A percentile compares a stretch with the other conserved stretches of the same genome.
Evolutionary conservation across 148 eudicot species (phyloP).

Genomic region (Amaranthus cruentus): DNA sequence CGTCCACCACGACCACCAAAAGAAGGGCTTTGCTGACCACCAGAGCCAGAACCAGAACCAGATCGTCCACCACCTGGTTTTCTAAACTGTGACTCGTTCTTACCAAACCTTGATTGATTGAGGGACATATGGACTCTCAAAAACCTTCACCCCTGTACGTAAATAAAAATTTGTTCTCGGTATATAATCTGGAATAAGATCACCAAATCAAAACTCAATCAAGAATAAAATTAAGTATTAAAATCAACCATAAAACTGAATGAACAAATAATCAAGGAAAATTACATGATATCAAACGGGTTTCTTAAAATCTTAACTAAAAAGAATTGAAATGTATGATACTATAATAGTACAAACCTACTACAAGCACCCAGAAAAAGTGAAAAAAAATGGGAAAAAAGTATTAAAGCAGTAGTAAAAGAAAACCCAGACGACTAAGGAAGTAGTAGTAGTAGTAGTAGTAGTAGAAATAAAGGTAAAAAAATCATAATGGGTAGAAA

Average conservation of each 20-base stretch:
- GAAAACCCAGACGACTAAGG: too few relatives aligned
- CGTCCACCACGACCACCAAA: conserved; percentile 35
- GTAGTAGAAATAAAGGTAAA: too few relatives aligned
- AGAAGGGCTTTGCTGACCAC: conserved; percentile 41
- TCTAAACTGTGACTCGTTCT: conserved; percentile 57
- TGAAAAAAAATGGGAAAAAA: too few relatives aligned
- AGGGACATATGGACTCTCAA: conserved; percentile 74
- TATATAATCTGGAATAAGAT: conserved; percentile 3
- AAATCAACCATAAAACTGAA: not conserved
- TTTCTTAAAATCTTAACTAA: too few relatives aligned
- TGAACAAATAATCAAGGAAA: not conserved
- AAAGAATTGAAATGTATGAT: too few relatives aligned
- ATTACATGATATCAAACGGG: too few relatives aligned
- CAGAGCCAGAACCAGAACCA: conserved; percentile 42
- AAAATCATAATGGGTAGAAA: too few relatives aligned
- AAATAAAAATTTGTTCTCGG: not conserved
- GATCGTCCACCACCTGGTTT: conserved; percentile 59
- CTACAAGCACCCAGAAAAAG: too few relatives aligned
- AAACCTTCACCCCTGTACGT: conserved; percentile 1
- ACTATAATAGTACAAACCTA: too few relatives aligned
- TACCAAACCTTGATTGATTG: conserved; percentile 76
- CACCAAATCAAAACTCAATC: conserved; percentile 6
- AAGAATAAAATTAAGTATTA: too few relatives aligned
- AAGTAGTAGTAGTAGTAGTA: too few relatives aligned
- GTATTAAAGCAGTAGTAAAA: too few relatives aligned